These are phyloP conservation scores for Penicillium odoratum DNA, from an alignment of 495 filamentous ascomycete genomes.

Conservation along the genomic window DNA sequence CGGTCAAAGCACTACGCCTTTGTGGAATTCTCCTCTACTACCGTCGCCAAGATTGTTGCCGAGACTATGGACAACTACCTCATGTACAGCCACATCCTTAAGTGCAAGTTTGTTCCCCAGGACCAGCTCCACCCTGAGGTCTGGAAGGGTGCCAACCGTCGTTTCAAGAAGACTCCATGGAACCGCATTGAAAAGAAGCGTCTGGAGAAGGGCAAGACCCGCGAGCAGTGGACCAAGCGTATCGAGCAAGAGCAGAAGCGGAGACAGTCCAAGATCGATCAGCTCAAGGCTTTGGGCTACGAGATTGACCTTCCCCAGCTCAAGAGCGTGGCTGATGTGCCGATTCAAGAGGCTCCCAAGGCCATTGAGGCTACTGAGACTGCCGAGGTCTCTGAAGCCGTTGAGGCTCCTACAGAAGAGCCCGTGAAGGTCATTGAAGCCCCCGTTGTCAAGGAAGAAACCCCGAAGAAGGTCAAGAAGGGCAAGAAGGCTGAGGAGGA, in stretches of 20 bases:
- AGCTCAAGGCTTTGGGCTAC: constrained; percentile 80
- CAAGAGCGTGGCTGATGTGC: constrained; percentile 64
- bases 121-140: constrained; percentile 77
- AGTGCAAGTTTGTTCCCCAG: constrained; percentile 73
- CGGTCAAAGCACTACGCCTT: constrained; percentile 89
- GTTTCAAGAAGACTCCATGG: constrained; percentile 84
- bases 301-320: constrained; percentile 74
- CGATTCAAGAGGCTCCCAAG: constrained; percentile 37
- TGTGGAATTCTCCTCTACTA: constrained; percentile 76
- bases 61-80: constrained; percentile 98
- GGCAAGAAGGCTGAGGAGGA: constrained; percentile 37
- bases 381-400: constrained; percentile 30
- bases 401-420: constrained; percentile 32
- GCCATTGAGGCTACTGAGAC: constrained; percentile 29
- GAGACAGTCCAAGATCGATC: constrained; percentile 63
- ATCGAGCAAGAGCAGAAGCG: constrained; percentile 68
- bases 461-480: constrained; percentile 41
- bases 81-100: constrained; percentile 87
- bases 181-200: constrained; percentile 76
- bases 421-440: constrained; percentile 30
- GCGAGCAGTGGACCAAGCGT: constrained; percentile 73
- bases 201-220: constrained; percentile 65
- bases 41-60: constrained; percentile 84
- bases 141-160: constrained; percentile 83
- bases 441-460: constrained; percentile 30